phyloP scores from a whole-genome alignment of 768 basidiomycete species.

The Chlorophyllum brunneum region DNA sequence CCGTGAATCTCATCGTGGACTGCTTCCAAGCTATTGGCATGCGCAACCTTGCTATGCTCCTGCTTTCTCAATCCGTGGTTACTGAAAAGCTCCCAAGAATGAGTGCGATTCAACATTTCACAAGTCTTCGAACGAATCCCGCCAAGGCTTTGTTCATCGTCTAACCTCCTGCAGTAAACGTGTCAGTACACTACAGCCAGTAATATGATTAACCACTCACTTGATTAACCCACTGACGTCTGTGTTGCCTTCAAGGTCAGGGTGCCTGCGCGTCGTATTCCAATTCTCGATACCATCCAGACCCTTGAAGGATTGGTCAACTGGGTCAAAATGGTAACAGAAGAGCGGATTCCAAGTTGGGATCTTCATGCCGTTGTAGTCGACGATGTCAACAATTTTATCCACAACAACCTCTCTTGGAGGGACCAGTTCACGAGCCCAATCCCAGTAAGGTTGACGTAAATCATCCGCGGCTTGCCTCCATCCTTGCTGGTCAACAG shows the following conservation, averaged over 20 bases:
- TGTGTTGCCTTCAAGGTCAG: slow-evolving; percentile 20
- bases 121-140: slow-evolving; percentile 30
- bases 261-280: slow-evolving; percentile 27
- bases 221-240: slow-evolving; percentile 22
- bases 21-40: slow-evolving; percentile 44
- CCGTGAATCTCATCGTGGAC: slow-evolving; percentile 47
- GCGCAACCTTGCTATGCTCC: slow-evolving; percentile 31
- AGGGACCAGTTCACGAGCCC: slow-evolving; percentile 38
- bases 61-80: slow-evolving; percentile 38
- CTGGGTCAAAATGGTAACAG: slow-evolving; percentile 30
- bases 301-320: slow-evolving; percentile 23
- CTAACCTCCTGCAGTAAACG: slow-evolving; percentile 18
- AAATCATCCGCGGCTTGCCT: slow-evolving; percentile 33
- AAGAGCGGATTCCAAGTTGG: slow-evolving; percentile 30
- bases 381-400: slow-evolving; percentile 28
- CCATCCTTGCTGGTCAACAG: slow-evolving; percentile 11
- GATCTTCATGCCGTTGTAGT: slow-evolving; percentile 24
- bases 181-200: slow-evolving; percentile 14
- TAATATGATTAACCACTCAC: slow-evolving; percentile 14
- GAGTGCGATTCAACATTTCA: slow-evolving; percentile 32
- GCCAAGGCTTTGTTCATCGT: slow-evolving; percentile 17
- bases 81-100: slow-evolving; percentile 42
- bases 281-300: slow-evolving; percentile 19
- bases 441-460: too few species aligned
- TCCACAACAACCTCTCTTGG: slow-evolving; percentile 36